These are phyloP conservation scores for Apiotrichum akiyoshidainum DNA, from an alignment of 1,284 basidiomycete species.

Conservation along the genomic window DNA sequence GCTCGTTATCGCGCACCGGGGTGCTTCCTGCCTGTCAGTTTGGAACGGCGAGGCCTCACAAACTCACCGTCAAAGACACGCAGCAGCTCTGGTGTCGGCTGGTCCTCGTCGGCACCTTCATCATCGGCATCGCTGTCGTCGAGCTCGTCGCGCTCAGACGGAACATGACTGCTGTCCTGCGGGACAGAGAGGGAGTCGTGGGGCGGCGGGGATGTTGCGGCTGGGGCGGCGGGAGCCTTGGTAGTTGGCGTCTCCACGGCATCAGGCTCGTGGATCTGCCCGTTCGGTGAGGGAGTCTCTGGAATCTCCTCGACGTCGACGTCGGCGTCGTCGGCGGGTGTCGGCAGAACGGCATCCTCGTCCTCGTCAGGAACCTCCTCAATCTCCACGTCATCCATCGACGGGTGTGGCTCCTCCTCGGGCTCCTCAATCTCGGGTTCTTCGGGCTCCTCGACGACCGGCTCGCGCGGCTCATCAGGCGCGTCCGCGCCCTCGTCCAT, in stretches of 20 bases:
- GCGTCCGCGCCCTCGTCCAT: background rate
- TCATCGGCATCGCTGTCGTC: background rate
- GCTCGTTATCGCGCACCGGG: background rate
- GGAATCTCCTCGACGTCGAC: background rate
- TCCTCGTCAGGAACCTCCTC: background rate
- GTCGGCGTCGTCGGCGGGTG: background rate
- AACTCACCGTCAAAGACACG: background rate
- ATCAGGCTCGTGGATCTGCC: background rate
- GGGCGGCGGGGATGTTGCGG: background rate
- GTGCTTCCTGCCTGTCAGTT: background rate
- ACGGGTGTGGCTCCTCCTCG: background rate
- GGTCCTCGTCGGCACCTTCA: background rate
- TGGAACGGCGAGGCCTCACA: too few species aligned
- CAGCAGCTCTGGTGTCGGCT: background rate
- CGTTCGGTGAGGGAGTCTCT: background rate
- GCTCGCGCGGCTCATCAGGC: background rate
- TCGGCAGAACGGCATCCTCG: background rate
- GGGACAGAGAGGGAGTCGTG: background rate
- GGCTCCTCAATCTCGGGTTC: background rate
- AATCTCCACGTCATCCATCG: background rate
- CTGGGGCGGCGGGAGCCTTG: background rate
- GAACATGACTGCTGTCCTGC: too few species aligned
- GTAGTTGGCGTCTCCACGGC: background rate
- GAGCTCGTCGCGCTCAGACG: constrained; percentile 5
- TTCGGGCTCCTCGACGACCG: constrained; percentile 1